Base-by-base conservation (phyloP, 1,139 yeast genomes). In the Nadsonia commutata region DNA sequence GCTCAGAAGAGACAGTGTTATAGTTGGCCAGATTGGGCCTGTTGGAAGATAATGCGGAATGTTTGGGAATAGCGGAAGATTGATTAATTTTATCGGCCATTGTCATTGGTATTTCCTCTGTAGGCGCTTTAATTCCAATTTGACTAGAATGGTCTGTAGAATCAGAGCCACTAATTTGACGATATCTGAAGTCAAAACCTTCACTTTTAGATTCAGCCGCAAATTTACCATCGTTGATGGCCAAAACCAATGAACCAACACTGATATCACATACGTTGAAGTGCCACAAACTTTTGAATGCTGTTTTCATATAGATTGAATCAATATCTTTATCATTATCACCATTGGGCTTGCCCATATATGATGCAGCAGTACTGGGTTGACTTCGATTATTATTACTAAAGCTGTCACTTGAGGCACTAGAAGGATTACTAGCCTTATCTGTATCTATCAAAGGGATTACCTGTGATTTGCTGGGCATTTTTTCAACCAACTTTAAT, bases 221-320 rank as follows among this genome's bases (percentile, higher is more conserved):
- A 37, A 74, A 56, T 33, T 59, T 56, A 2, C 75, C 72, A 40
- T 68, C 63, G n/a, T 55, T 56, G 18, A 68, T 56, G 33, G 60
- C 59, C 38, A 74, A 52, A 17, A 68, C 53, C 33, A 71, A 54
- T 16, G 63, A 52, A 2, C 79, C 79, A 41, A 64, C 62, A 18
- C 64, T 59, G n/a, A 66, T 63, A 56, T 80, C 90, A 54, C 86
- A 76, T 42, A 81, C 61, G 54, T 80, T 80, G 56, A 78, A 79
- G 57, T 81, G 85, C 93, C 93, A 81, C 49, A 78, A 68, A 55
- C 79, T 78, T 52, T 78, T 78, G 57, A 77, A 80, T 1, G 84
- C 77, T 17, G 74, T 66, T 54, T 74, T 73, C 52, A 77, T 73
- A 43, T 72, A 63, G 51, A 27, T 27, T 11, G 8, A 13, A 27